phyloP scores from a whole-genome alignment of 75 land plant species.

The Sequoiadendron giganteum region DNA sequence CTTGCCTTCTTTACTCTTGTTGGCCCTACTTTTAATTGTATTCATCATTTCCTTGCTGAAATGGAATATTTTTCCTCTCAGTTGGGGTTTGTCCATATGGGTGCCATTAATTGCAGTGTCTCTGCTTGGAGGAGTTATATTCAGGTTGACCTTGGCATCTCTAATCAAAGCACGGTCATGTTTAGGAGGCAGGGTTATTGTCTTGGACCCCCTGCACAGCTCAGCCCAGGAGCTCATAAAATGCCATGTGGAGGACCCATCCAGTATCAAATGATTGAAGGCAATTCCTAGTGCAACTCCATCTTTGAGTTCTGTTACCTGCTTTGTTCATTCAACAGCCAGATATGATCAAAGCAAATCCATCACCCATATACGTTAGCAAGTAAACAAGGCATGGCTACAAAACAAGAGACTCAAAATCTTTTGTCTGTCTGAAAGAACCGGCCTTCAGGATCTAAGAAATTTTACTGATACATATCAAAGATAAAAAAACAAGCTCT shows the following conservation, averaged over 20 bases:
- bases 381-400: background rate
- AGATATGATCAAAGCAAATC: background rate
- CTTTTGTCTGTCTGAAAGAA: background rate
- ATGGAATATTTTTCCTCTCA: constrained; percentile 44
- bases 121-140: constrained; percentile 26
- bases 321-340: background rate
- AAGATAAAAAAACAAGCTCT: background rate
- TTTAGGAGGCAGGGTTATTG: constrained; percentile 36
- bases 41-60: constrained; percentile 46
- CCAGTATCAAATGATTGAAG: constrained; percentile 69
- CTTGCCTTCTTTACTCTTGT: constrained; percentile 24
- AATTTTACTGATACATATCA: background rate
- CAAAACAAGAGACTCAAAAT: background rate
- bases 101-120: constrained; percentile 13
- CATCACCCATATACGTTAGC: background rate
- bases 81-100: constrained; percentile 10
- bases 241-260: constrained; percentile 79
- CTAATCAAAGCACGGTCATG: constrained; percentile 55
- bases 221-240: constrained; percentile 82
- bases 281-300: constrained; percentile 67
- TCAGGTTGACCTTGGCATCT: constrained; percentile 46
- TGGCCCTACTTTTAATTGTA: constrained; percentile 44
- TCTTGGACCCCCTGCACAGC: constrained; percentile 22
- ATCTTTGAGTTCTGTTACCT: constrained; percentile 61
- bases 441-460: background rate